Percentiles rank a stretch among this genome's conserved stretches.
phyloP scores from a whole-genome alignment of 2,329 filamentous ascomycete genomes.

The Penicillium sp. region DNA sequence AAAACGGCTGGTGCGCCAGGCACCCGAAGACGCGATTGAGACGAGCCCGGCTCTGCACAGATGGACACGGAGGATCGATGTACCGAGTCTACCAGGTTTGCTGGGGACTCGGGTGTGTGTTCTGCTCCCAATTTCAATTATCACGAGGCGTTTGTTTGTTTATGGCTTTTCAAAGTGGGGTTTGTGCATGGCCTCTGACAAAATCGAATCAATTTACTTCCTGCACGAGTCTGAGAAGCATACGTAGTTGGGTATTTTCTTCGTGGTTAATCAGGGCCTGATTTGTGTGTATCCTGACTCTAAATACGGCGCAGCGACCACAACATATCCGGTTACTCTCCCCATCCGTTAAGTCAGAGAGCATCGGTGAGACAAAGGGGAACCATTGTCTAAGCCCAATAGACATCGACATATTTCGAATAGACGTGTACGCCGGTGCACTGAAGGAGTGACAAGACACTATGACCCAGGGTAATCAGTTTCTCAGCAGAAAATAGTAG shows the following conservation, averaged over 20 bases:
- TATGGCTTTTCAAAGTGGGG: slow-evolving; percentile 11
- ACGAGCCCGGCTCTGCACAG: not conserved
- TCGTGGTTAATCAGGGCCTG: not conserved
- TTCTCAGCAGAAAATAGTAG: not conserved
- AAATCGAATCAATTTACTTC: slow-evolving; percentile 15
- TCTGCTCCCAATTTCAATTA: slow-evolving; percentile 4
- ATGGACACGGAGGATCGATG: not conserved
- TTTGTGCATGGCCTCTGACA: slow-evolving; percentile 17
- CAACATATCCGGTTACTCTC: not conserved
- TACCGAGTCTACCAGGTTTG: not conserved
- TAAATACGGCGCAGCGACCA: not conserved
- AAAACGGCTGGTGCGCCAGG: not conserved
- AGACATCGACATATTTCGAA: not conserved
- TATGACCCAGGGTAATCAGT: not conserved
- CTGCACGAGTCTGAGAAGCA: not conserved
- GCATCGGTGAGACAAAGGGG: not conserved
- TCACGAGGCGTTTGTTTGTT: slow-evolving; percentile 17
- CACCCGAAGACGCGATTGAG: not conserved
- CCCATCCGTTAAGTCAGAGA: not conserved
- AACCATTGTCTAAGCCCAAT: not conserved
- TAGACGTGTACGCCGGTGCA: not conserved
- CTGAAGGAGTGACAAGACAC: not conserved
- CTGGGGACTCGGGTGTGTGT: not conserved
- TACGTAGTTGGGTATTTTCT: not conserved
- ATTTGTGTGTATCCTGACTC: not conserved